Evolutionary conservation across 2,329 filamentous ascomycete genomes (phyloP).

Genomic region (Phialophora macrospora): DNA sequence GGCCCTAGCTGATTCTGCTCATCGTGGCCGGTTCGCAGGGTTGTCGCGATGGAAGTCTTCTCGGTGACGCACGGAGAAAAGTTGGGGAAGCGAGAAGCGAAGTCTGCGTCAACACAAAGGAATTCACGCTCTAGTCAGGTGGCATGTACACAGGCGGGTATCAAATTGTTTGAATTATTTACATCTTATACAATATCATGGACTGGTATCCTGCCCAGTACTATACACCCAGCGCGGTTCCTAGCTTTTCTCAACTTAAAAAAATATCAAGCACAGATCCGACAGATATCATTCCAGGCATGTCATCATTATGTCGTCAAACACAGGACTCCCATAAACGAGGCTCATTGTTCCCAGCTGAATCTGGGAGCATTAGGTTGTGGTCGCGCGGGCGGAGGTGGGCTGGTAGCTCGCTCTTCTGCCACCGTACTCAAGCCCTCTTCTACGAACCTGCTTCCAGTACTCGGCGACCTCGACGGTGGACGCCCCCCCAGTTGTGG

Average conservation of each 20-base stretch:
- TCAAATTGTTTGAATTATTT: not conserved
- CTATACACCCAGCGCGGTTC: constrained; percentile 6
- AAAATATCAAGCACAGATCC: constrained; percentile 4
- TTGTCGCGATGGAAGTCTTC: not conserved
- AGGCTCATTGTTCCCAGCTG: constrained; percentile 36
- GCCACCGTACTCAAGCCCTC: constrained; percentile 34
- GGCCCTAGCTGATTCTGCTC: not conserved
- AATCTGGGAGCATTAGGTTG: constrained; percentile 20
- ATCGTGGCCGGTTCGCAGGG: not conserved
- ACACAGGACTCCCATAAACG: constrained; percentile 6
- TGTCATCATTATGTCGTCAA: not conserved
- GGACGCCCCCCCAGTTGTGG: constrained; percentile 33
- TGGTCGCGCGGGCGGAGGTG: constrained; percentile 10
- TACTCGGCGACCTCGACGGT: constrained; percentile 33
- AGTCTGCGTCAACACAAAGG: not conserved
- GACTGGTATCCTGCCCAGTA: constrained; percentile 15
- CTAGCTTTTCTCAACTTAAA: not conserved
- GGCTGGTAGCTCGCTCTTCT: constrained; percentile 25
- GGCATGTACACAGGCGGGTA: not conserved
- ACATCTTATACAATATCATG: constrained; percentile 12
- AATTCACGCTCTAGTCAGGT: not conserved
- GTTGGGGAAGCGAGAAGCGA: constrained; percentile 9
- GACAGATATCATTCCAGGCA: constrained; percentile 17
- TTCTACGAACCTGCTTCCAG: constrained; percentile 38
- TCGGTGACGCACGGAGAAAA: constrained; percentile 10